Conservation (phyloP, 331 rosid species). For the Malus hybrid region DNA sequence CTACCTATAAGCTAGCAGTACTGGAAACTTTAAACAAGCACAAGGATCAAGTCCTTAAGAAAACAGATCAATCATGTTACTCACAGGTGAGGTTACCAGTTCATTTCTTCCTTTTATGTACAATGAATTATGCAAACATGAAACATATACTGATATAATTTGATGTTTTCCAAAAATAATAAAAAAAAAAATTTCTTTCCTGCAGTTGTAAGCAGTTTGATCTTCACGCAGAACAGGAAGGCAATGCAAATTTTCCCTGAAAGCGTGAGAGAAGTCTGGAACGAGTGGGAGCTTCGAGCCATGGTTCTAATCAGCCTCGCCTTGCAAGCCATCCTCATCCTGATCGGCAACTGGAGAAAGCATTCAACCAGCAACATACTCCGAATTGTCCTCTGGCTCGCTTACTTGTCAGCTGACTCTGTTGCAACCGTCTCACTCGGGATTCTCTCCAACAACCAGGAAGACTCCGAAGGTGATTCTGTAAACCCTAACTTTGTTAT, state of each 20-base stretch:
- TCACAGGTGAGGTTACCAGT: neutral
- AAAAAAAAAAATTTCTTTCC: neutral
- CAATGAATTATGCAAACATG: neutral
- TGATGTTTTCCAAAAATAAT: neutral
- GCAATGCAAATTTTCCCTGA: neutral
- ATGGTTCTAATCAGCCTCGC: constrained; percentile 6
- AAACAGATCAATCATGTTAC: neutral
- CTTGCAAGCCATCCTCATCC: constrained; percentile 14
- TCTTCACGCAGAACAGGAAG: neutral
- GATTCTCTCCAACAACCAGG: constrained; percentile 14
- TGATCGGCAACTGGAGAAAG: constrained; percentile 22
- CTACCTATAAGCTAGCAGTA: too few species aligned
- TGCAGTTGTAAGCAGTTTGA: neutral
- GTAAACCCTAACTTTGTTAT: neutral
- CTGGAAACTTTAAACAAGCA: too few species aligned
- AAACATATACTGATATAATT: neutral
- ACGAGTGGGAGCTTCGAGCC: constrained; percentile 16
- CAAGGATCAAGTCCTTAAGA: neutral
- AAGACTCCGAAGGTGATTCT: neutral
- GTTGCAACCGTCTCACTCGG: constrained; percentile 18
- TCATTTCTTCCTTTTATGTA: neutral
- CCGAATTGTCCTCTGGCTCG: constrained; percentile 9
- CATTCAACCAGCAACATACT: neutral
- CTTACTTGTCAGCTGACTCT: constrained; percentile 29
- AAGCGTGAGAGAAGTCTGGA: neutral